Base-by-base conservation (phyloP, 306 rosid genomes). In the Purshia tridentata region DNA sequence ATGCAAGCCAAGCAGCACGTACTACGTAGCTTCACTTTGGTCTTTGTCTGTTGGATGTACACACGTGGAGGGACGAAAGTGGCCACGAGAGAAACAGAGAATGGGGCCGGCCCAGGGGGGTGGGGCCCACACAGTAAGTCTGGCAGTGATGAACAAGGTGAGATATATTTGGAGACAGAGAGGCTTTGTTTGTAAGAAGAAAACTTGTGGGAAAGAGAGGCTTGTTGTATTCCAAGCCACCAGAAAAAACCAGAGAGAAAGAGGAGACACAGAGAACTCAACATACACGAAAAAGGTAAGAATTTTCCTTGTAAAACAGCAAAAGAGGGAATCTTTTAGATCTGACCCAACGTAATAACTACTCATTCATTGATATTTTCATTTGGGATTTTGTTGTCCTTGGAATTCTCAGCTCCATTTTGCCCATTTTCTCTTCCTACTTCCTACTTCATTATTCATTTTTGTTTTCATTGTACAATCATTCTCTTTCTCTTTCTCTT, bases 261-360 rank as follows among this genome's bases (percentile, higher is more conserved):
- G 63, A 70, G 74, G 74, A 70, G 74, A 44, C 74, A 70, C 65
- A 70, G 15, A 70, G 15, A 56, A 44, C 74, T 70, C 44, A 5
- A 40, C 35, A 29, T 29, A 13, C 35, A 13, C 54, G 39, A 13
- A 8, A 69, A 70, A 42, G 74, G 65, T 55, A 54, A 4, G 0
- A 3, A 49, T 41, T 70, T 55, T 11, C 16, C 39, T 15, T 40
- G 49, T 6, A 19, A 9, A 55, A 55, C 3, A 54, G 29, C 53
- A 3, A 42, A 29, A 29, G 35, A 29, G 35, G 35, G 35, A 29
- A 5, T 42, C 29, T 70, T 53, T 57, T 70, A 70, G 74, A 70
- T 70, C 65, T 70, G 74, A n/a, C 6, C 55, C 42, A 19, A 5
- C 65, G 4, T 9, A 22, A 18, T 19, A 10, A 19, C 44, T 44